phyloP scores from a whole-genome alignment of 1,139 yeast genomes.

The Magnusiomyces sp. region DNA sequence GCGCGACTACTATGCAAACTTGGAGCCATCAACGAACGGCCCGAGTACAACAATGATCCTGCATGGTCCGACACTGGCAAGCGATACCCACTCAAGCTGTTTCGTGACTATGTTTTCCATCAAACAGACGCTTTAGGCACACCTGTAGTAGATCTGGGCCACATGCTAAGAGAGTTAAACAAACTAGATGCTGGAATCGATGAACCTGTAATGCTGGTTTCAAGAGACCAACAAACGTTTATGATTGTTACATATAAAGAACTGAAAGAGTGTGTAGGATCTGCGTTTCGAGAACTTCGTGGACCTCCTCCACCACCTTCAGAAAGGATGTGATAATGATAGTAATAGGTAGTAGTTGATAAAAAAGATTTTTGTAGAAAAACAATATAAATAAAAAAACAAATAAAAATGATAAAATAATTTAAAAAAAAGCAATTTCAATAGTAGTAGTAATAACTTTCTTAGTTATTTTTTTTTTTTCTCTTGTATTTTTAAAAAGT shows the following conservation, averaged over 20 bases:
- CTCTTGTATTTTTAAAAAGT: too few species aligned
- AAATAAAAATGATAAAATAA: too few species aligned
- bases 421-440: too few species aligned
- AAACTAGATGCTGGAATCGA: slow-evolving; percentile 90
- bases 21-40: slow-evolving; percentile 69
- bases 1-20: slow-evolving; percentile 76
- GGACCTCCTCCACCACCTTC: too few species aligned
- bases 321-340: too few species aligned
- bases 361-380: too few species aligned
- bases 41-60: slow-evolving; percentile 51
- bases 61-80: slow-evolving; percentile 72
- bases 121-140: slow-evolving; percentile 70
- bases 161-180: slow-evolving; percentile 69
- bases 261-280: slow-evolving; percentile 63
- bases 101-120: slow-evolving; percentile 79
- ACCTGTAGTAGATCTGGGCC: slow-evolving; percentile 74
- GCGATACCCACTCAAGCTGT: slow-evolving; percentile 64
- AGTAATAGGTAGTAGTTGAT: too few species aligned
- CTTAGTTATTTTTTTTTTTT: too few species aligned
- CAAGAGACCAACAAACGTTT: slow-evolving; percentile 76
- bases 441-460: too few species aligned
- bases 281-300: slow-evolving; percentile 62
- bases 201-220: slow-evolving; percentile 69
- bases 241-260: slow-evolving; percentile 73
- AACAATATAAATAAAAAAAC: too few species aligned